These are phyloP conservation scores for Omphalotus guepiniiformis DNA, from an alignment of 768 basidiomycete species.

Conservation along the genomic window DNA sequence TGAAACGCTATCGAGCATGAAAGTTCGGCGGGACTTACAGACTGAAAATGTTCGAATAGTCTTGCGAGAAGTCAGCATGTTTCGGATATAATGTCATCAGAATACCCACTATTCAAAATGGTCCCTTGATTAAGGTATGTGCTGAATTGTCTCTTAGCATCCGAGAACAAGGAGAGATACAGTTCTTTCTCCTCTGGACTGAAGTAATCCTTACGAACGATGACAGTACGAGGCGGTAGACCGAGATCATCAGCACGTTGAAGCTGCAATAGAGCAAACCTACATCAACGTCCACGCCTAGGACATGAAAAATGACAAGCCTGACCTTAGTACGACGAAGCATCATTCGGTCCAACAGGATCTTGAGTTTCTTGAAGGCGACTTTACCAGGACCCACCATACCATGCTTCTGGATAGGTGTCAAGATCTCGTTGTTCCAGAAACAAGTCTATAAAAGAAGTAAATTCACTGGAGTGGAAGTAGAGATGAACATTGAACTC, in stretches of 20 bases:
- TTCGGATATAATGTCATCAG: conserved; percentile 3
- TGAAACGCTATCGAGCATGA: no score
- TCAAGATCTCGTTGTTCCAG: conserved; percentile 96
- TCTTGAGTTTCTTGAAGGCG: conserved; percentile 91
- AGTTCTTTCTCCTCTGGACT: conserved; percentile 96
- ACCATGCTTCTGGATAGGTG: conserved; percentile 91
- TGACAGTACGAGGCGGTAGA: conserved; percentile 86
- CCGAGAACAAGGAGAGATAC: conserved; percentile 86
- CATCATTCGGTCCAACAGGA: conserved; percentile 94
- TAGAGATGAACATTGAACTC: conserved; percentile 20
- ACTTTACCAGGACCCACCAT: conserved; percentile 72
- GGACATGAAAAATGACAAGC: background rate
- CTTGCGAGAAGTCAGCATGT: conserved; percentile 35
- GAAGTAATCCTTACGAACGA: conserved; percentile 88
- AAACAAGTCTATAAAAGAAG: conserved; percentile 66
- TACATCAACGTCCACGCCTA: background rate
- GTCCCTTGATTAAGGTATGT: conserved; percentile 92
- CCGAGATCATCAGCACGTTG: conserved; percentile 97
- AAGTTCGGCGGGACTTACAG: conserved; percentile 41
- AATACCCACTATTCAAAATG: conserved; percentile 78
- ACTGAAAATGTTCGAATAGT: conserved; percentile 88
- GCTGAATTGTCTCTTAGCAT: conserved; percentile 86
- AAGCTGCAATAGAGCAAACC: conserved; percentile 42
- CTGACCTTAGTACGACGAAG: conserved; percentile 84
- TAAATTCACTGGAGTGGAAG: conserved; percentile 1